Base-by-base conservation (phyloP, 2,329 filamentous ascomycete genomes). In the Fusarium mundagurra region DNA sequence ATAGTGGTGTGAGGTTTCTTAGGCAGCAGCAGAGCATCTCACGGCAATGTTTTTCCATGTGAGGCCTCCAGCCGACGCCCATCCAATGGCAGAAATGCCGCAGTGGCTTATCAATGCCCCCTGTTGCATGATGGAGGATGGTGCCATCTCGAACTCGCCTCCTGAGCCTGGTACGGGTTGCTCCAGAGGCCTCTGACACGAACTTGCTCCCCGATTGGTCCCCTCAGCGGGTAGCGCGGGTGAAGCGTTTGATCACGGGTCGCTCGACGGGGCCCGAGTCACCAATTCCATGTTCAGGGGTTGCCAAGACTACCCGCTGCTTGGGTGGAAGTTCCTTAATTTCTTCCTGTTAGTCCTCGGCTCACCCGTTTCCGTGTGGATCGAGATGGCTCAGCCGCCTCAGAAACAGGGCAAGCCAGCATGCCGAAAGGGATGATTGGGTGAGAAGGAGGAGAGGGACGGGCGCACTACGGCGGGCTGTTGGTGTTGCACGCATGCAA, bases 81-180 rank as follows among this genome's bases (percentile, higher is more conserved):
- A 60, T 10, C 65, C n/a, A 68, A 68, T 68, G n/a, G 33, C 39
- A 68, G 38, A 68, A 64, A 68, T 68, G 47, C 65, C 54, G 27
- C 34, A 68, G n/a, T 29, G 41, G 29, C 65, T 64, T 43, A 64
- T 55, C 27, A 60, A 48, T 64, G 33, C 45, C 65, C 61, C 47
- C 38, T n/a, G 16, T 9, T 47, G 53, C 33, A 48, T 68, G 47
- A 68, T 48, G 29, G 65, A 55, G 61, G 60, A 63, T 67, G 27
- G 45, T 61, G 61, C 50, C 12, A 65, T 68, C 39, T 54, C 8
- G 18, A 27, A 43, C 53, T 41, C 7, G 27, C 20, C 65, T 60
- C 65, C 60, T 62, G 50, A 62, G 14, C 17, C 50, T 24, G 29
- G 8, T 14, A 51, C 34, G 8, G 22, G 64, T 44, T 11, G 47